Evolutionary conservation across 345 rosid species (phyloP), one percentile per base, ranked within the genome.

Genomic region (Ceriops zippeliana): DNA sequence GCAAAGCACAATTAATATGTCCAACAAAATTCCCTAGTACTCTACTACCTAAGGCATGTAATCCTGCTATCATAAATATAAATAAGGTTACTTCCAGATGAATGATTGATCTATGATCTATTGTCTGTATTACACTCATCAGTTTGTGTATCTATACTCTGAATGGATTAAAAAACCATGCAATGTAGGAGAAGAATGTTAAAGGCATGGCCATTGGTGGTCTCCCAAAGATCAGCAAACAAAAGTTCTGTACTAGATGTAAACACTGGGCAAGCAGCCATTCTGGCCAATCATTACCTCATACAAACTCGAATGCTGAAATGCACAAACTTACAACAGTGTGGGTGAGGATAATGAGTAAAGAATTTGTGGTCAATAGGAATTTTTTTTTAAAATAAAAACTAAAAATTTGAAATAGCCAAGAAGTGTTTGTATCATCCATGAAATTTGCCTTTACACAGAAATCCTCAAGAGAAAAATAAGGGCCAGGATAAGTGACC

Each of bases 1-100:
- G 3, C 58, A 69, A 56, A 32, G 42, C 42, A 30, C 62, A 63
- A 49, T 34, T 60, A n/a, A 37, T 28, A 52, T 37, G 62, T 24
- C 61, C 51, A 8, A 34, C 17, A 54, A 52, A 38, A 19, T 58
- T 16, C 57, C 17, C 58, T 31, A 47, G 24, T 2, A 70, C 49
- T 59, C 56, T 31, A 58, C 42, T 1, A 6, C 5, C 8, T 35
- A 57, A 46, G 4, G 34, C 71, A 68, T 6, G 58, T 47, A 49
- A 26, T 61, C 49, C 42, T 34, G 54, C 26, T 53, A 34, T 32
- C 10, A 35, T 34, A 1, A 6, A 10, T 26, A 52, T 35, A 28
- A 27, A 70, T 60, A 49, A 34, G 17, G 1, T 24, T 51, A 60
- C 27, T 22, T 21, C 34, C 5, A 51, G 53, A 31, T 26, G 15